Evolutionary conservation across 1,139 yeast species (phyloP).

Genomic region (Hansenula anomala): DNA sequence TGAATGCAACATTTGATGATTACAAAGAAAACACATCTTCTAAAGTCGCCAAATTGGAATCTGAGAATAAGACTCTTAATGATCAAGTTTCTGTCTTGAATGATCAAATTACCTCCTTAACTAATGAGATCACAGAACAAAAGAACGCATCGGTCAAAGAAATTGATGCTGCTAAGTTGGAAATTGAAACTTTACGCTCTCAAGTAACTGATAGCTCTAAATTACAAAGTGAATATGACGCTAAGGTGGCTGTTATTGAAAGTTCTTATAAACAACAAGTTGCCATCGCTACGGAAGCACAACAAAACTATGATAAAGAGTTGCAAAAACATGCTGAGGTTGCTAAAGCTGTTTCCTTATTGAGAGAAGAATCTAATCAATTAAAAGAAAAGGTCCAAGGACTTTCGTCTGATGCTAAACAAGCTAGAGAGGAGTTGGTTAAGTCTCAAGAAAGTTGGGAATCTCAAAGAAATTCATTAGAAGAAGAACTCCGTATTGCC

Average conservation of each 20-base stretch:
- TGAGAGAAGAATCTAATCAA: conserved; percentile 39
- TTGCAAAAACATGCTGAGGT: conserved; percentile 54
- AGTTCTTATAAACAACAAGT: conserved; percentile 50
- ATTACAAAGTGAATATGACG: conserved; percentile 32
- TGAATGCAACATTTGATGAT: conserved; percentile 39
- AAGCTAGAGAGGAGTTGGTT: conserved; percentile 27
- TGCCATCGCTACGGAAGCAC: conserved; percentile 45
- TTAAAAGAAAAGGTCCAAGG: conserved; percentile 34
- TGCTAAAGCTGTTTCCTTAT: conserved; percentile 35
- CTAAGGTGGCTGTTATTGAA: conserved; percentile 32
- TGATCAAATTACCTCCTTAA: conserved; percentile 24
- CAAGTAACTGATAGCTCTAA: conserved; percentile 20
- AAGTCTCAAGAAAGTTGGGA: conserved; percentile 41
- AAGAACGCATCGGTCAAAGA: conserved; percentile 10
- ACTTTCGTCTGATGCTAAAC: conserved; percentile 29
- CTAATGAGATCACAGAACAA: conserved; percentile 16
- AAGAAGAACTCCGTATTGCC: conserved; percentile 48
- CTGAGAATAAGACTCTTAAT: conserved; percentile 34
- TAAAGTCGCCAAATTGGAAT: conserved; percentile 22
- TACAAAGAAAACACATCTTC: conserved; percentile 30
- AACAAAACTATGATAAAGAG: conserved; percentile 54
- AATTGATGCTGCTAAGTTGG: conserved; percentile 12
- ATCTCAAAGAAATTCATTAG: conserved; percentile 36
- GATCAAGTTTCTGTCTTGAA: conserved; percentile 32
- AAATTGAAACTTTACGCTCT: conserved; percentile 18